Evolutionary conservation across 345 rosid genomes (phyloP).

Genomic region (Gossypium arboreum): DNA sequence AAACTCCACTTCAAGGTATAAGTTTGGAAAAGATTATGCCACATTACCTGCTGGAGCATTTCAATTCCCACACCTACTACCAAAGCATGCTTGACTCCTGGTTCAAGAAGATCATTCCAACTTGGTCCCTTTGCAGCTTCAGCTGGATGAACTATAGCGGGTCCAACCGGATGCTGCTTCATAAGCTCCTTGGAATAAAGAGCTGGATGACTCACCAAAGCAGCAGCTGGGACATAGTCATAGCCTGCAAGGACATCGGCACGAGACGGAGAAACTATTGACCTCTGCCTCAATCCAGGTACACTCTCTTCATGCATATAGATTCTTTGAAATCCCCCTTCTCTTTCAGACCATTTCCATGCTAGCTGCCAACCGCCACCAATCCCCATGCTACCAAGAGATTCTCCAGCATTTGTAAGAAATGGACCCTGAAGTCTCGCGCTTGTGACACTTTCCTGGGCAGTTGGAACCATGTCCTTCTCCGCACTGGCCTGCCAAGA

Average conservation of each 20-base stretch:
- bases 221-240: conserved; percentile 73
- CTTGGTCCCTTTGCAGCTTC: conserved; percentile 52
- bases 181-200: conserved; percentile 67
- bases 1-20: neutral
- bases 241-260: conserved; percentile 47
- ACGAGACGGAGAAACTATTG: conserved; percentile 56
- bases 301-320: conserved; percentile 74
- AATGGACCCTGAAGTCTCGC: conserved; percentile 54
- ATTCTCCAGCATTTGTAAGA: conserved; percentile 52
- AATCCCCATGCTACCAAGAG: conserved; percentile 53
- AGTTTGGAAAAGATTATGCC: neutral
- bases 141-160: conserved; percentile 89
- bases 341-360: conserved; percentile 88
- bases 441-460: conserved; percentile 50
- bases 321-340: conserved; percentile 69
- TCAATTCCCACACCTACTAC: conserved; percentile 82
- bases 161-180: conserved; percentile 60
- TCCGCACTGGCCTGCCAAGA: conserved; percentile 83
- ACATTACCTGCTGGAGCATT: conserved; percentile 92
- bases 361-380: conserved; percentile 99
- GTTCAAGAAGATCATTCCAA: conserved; percentile 87
- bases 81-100: conserved; percentile 92
- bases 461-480: conserved; percentile 50
- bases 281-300: conserved; percentile 62
- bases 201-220: conserved; percentile 90